Conservation (phyloP, 2,329 filamentous ascomycete species). For the Colletotrichum musicola region DNA sequence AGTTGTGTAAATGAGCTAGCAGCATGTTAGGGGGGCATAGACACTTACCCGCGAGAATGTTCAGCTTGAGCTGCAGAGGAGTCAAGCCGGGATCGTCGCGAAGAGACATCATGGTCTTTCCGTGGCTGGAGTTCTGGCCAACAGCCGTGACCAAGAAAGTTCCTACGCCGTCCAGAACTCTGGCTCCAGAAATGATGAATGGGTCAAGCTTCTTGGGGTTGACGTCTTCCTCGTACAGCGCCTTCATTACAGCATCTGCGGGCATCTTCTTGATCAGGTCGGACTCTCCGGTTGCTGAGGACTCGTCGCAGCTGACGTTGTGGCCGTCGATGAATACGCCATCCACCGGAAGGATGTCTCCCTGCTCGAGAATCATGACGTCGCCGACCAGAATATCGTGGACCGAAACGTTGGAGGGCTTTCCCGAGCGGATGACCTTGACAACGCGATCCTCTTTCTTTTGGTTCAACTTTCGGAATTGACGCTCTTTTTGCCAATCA, state of each 20-base stretch:
- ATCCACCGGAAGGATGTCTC: constrained; percentile 79
- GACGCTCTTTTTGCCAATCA: constrained; percentile 85
- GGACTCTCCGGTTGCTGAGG: constrained; percentile 80
- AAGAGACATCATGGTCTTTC: constrained; percentile 42
- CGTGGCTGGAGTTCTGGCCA: constrained; percentile 40
- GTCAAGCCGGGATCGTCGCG: constrained; percentile 41
- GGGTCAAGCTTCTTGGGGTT: constrained; percentile 72
- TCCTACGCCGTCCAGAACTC: constrained; percentile 65
- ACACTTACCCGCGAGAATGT: constrained; percentile 40
- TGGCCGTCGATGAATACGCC: constrained; percentile 73
- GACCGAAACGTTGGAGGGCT: constrained; percentile 75
- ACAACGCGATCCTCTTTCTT: constrained; percentile 83
- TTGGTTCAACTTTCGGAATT: constrained; percentile 84
- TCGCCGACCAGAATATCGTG: constrained; percentile 81
- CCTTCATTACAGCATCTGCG: constrained; percentile 69
- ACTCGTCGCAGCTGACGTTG: constrained; percentile 75
- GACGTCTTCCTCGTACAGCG: constrained; percentile 62
- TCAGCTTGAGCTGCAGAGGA: constrained; percentile 42
- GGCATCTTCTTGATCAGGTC: constrained; percentile 77
- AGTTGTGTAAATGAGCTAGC: not conserved
- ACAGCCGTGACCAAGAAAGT: constrained; percentile 42
- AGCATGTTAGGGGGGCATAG: too few species aligned
- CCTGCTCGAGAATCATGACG: constrained; percentile 79
- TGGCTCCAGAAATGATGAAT: constrained; percentile 86
- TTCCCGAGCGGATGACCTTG: constrained; percentile 81